Conservation (phyloP, 2,329 filamentous ascomycete genomes). For the Chalaropsis ovoidea region DNA sequence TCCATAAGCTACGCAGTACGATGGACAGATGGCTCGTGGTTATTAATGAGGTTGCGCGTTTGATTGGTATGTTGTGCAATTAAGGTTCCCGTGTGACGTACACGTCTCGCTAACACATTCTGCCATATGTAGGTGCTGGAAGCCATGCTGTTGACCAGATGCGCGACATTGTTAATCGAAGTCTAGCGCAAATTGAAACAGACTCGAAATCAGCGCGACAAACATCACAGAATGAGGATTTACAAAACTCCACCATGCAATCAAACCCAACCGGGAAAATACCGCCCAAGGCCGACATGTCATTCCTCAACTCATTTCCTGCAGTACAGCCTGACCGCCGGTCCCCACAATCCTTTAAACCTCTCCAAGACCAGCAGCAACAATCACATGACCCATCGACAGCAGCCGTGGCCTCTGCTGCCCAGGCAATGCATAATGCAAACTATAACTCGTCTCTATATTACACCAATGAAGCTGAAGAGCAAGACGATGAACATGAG, state of each 20-base stretch:
- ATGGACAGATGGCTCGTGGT: slow-evolving; percentile 62
- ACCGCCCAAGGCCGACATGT: slow-evolving; percentile 2
- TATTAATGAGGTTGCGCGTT: slow-evolving; percentile 53
- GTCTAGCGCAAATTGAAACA: slow-evolving; percentile 42
- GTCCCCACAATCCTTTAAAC: not conserved
- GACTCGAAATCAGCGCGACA: not conserved
- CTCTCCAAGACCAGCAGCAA: not conserved
- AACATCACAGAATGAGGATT: not conserved
- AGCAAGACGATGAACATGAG: not conserved
- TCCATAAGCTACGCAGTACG: slow-evolving; percentile 52
- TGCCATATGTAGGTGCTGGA: slow-evolving; percentile 35
- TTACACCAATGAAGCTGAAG: not conserved
- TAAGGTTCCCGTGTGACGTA: too few species aligned
- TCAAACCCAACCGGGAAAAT: not conserved
- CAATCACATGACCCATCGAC: not conserved
- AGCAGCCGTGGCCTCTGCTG: not conserved
- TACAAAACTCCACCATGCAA: not conserved
- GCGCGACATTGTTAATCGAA: slow-evolving; percentile 41
- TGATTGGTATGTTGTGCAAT: slow-evolving; percentile 48
- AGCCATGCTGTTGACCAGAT: slow-evolving; percentile 39
- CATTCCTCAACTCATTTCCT: slow-evolving; percentile 16
- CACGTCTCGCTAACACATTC: too few species aligned
- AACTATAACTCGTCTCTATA: not conserved
- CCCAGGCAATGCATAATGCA: not conserved
- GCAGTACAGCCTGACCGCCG: not conserved